Conservation (phyloP, 371 early-diverging fungal genomes). For the Rhizoclosmatium hyalinum region DNA sequence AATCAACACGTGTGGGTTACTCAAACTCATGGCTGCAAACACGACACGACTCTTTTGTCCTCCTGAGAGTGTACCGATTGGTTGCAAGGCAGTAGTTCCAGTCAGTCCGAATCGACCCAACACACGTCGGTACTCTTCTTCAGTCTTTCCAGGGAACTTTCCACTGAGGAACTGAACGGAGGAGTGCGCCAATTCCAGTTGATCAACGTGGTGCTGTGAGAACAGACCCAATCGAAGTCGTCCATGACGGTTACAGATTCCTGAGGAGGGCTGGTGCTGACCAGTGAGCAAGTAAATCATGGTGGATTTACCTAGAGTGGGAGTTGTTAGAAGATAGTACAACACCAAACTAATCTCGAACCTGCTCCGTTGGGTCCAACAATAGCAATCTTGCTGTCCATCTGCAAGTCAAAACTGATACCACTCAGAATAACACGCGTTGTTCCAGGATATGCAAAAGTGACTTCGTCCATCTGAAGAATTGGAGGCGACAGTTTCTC, state of each 20-base stretch:
- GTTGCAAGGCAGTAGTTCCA: constrained; percentile 93
- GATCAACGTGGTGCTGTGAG: constrained; percentile 98
- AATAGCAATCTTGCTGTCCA: constrained; percentile 96
- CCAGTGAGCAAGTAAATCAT: constrained; percentile 91
- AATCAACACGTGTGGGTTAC: constrained; percentile 93
- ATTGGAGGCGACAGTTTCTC: constrained; percentile 81
- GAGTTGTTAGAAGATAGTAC: constrained; percentile 19
- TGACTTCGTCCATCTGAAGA: constrained; percentile 90
- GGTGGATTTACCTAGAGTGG: constrained; percentile 74
- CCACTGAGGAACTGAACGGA: constrained; percentile 89
- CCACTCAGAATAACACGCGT: constrained; percentile 73
- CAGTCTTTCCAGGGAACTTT: constrained; percentile 87
- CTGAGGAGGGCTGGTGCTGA: constrained; percentile 75
- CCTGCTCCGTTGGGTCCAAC: constrained; percentile 80
- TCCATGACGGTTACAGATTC: constrained; percentile 89
- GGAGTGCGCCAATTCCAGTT: constrained; percentile 77
- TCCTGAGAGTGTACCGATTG: constrained; percentile 94
- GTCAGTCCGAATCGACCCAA: constrained; percentile 95
- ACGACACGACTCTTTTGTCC: constrained; percentile 98
- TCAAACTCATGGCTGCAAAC: constrained; percentile 93
- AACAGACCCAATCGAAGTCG: constrained; percentile 94
- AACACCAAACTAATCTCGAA: constrained; percentile 32
- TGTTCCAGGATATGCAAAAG: constrained; percentile 82
- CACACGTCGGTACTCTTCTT: constrained; percentile 95
- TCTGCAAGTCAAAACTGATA: constrained; percentile 90